These are phyloP conservation scores for Quercus ilex DNA, from an alignment of 306 rosid genomes.

Conservation along the genomic window DNA sequence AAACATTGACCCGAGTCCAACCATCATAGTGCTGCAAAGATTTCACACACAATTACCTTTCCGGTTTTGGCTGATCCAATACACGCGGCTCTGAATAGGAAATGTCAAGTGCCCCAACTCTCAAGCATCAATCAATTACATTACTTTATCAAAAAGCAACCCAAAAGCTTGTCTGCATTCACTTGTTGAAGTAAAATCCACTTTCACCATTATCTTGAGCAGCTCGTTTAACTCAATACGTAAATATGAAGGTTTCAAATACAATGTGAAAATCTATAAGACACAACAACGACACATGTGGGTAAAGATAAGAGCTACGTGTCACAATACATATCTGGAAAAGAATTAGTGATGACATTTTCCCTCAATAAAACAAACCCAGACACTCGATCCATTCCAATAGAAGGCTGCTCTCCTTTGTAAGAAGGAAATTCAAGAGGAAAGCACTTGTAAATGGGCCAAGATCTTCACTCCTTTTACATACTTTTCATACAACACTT, in stretches of 20 bases:
- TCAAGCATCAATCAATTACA: too few species aligned
- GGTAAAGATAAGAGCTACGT: conserved; percentile 6
- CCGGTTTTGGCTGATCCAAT: too few species aligned
- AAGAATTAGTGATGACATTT: conserved; percentile 5
- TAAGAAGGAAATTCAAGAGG: neutral
- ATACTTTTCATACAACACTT: neutral
- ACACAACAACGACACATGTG: neutral
- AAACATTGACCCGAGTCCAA: too few species aligned
- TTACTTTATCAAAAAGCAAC: too few species aligned
- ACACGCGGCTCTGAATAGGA: too few species aligned
- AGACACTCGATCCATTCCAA: conserved; percentile 7
- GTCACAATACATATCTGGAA: conserved; percentile 10
- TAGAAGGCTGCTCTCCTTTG: neutral
- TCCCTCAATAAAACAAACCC: neutral
- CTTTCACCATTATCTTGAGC: neutral
- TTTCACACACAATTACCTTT: too few species aligned
- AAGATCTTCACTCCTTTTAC: neutral
- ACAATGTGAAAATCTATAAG: neutral
- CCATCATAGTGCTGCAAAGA: too few species aligned
- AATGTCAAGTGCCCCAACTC: too few species aligned
- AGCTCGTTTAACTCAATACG: neutral
- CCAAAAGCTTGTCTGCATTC: too few species aligned
- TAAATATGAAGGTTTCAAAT: neutral
- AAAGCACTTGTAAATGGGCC: conserved; percentile 1
- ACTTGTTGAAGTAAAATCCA: neutral